Evolutionary conservation across 495 filamentous ascomycete species (phyloP).

Genomic region (Penicillium chermesinum): DNA sequence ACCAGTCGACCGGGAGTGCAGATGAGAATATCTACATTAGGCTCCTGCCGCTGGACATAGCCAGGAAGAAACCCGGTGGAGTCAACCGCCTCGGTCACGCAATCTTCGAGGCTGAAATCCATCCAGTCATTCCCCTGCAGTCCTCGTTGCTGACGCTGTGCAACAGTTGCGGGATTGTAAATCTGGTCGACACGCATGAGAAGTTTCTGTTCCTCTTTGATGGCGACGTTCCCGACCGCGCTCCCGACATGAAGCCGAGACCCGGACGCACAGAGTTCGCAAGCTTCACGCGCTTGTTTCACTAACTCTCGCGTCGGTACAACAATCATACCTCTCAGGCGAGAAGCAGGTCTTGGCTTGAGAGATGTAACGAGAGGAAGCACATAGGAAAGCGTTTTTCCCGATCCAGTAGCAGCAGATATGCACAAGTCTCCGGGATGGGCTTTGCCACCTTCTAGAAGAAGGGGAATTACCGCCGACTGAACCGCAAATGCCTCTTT

Average conservation of each 20-base stretch:
- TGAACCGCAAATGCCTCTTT: slow-evolving; percentile 81
- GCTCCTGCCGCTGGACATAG: slow-evolving; percentile 57
- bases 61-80: slow-evolving; percentile 44
- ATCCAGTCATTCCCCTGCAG: slow-evolving; percentile 43
- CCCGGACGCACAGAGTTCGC: slow-evolving; percentile 59
- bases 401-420: slow-evolving; percentile 86
- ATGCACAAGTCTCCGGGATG: slow-evolving; percentile 75
- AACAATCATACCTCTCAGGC: slow-evolving; percentile 71
- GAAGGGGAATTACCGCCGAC: slow-evolving; percentile 69
- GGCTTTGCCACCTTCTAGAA: slow-evolving; percentile 54
- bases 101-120: slow-evolving; percentile 43
- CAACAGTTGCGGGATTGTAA: slow-evolving; percentile 55
- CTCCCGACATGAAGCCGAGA: slow-evolving; percentile 70
- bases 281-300: slow-evolving; percentile 68
- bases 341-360: slow-evolving; percentile 50
- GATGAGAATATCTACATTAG: slow-evolving; percentile 82
- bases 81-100: slow-evolving; percentile 35
- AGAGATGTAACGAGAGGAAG: slow-evolving; percentile 80
- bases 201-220: slow-evolving; percentile 66
- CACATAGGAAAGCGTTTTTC: slow-evolving; percentile 87
- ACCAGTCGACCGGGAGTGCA: slow-evolving; percentile 90
- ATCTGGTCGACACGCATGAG: slow-evolving; percentile 59
- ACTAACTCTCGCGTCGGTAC: slow-evolving; percentile 89
- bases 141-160: slow-evolving; percentile 31
- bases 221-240: slow-evolving; percentile 70